A percentile compares a stretch with the other conserved stretches of the same genome.
phyloP scores from a whole-genome alignment of 2,329 filamentous ascomycete genomes.

The Coniochaeta sp. region DNA sequence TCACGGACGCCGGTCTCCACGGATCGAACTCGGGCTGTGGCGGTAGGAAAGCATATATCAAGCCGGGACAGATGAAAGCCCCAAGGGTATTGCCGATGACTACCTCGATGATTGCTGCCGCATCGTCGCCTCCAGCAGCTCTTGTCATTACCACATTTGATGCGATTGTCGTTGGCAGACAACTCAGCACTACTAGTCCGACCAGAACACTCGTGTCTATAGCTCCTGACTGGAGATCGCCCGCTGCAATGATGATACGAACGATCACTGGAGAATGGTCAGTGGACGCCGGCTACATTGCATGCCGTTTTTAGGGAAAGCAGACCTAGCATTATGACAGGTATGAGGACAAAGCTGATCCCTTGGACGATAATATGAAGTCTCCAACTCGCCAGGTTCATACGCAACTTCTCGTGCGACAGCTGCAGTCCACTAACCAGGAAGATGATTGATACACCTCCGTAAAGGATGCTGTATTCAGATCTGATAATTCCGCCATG shows the following conservation, averaged over 20 bases:
- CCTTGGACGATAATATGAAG: slow-evolving; percentile 61
- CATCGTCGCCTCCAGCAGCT: slow-evolving; percentile 59
- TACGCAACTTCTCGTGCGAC: slow-evolving; percentile 50
- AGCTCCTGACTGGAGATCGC: slow-evolving; percentile 39
- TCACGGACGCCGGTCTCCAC: slow-evolving; percentile 45
- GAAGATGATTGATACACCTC: slow-evolving; percentile 63
- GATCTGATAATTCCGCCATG: slow-evolving; percentile 42
- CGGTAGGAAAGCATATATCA: slow-evolving; percentile 55
- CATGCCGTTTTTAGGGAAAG: not conserved
- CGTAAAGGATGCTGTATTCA: slow-evolving; percentile 58
- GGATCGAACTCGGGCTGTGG: slow-evolving; percentile 40
- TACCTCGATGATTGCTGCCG: slow-evolving; percentile 59
- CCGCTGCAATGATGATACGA: slow-evolving; percentile 38
- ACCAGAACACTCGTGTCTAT: slow-evolving; percentile 60
- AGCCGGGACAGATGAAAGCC: slow-evolving; percentile 57
- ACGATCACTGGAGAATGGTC: slow-evolving; percentile 28
- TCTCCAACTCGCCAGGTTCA: slow-evolving; percentile 59
- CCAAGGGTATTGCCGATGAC: slow-evolving; percentile 64
- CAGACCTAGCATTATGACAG: slow-evolving; percentile 50
- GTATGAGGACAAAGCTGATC: slow-evolving; percentile 60
- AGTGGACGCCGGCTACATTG: slow-evolving; percentile 3
- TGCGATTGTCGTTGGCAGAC: slow-evolving; percentile 64
- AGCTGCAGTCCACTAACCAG: slow-evolving; percentile 65
- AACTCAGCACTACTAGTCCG: slow-evolving; percentile 60
- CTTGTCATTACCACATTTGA: slow-evolving; percentile 71